Conservation (phyloP, 768 basidiomycete genomes). For the Tricholoma hemisulphureum region DNA sequence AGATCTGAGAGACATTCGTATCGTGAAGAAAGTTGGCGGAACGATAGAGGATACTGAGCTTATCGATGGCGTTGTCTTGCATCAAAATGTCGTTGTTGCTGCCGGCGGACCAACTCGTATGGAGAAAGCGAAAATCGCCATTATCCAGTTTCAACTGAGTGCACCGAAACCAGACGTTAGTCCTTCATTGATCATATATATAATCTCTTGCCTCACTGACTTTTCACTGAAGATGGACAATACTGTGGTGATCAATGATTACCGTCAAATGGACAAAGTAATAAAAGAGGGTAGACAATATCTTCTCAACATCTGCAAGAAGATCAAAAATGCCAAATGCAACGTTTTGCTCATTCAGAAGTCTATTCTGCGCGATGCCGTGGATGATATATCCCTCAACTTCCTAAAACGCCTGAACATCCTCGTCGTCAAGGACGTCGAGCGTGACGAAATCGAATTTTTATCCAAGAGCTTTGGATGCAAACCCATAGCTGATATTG, state of each 20-base stretch:
- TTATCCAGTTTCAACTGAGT: slow-evolving; percentile 97
- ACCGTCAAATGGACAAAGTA: slow-evolving; percentile 99
- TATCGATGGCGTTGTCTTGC: slow-evolving; percentile 93
- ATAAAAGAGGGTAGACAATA: slow-evolving; percentile 99
- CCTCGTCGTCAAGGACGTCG: slow-evolving; percentile 94
- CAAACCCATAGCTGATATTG: slow-evolving; percentile 96
- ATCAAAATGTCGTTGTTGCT: slow-evolving; percentile 88
- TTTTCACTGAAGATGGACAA: slow-evolving; percentile 85
- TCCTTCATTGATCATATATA: slow-evolving; percentile 7
- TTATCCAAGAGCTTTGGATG: slow-evolving; percentile 91
- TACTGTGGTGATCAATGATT: slow-evolving; percentile 98
- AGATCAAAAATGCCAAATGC: slow-evolving; percentile 99
- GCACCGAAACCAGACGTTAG: slow-evolving; percentile 96
- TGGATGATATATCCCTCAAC: slow-evolving; percentile 94
- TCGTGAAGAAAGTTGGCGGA: slow-evolving; percentile 98
- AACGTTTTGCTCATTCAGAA: slow-evolving; percentile 99
- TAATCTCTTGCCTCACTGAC: slow-evolving; percentile 13
- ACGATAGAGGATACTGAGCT: slow-evolving; percentile 99
- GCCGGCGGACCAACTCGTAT: slow-evolving; percentile 93
- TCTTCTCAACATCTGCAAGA: slow-evolving; percentile 96
- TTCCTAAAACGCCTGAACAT: slow-evolving; percentile 98
- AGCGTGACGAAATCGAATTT: slow-evolving; percentile 98
- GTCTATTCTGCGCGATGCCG: slow-evolving; percentile 98
- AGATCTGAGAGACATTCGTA: slow-evolving; percentile 91
- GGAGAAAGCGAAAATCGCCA: slow-evolving; percentile 97